A percentile compares a stretch with the other conserved stretches of the same genome.
phyloP scores from a whole-genome alignment of 352 stramenopile species.

The Pythium chondricola region DNA sequence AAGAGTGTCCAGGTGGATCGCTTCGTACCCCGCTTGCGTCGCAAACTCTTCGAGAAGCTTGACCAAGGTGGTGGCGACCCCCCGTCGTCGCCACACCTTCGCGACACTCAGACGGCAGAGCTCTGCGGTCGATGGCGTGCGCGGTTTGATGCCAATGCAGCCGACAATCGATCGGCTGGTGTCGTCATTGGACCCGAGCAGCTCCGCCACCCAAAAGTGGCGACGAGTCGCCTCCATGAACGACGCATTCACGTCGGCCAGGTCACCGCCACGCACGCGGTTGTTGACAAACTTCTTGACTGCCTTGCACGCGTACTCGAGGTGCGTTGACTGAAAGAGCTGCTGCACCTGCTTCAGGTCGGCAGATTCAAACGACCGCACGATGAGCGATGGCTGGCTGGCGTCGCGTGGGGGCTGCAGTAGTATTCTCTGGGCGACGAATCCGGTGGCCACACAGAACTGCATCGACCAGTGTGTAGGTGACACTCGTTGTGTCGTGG shows the following conservation, averaged over 20 bases:
- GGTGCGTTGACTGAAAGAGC: conserved; percentile 56
- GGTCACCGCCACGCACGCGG: conserved; percentile 41
- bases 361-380: conserved; percentile 44
- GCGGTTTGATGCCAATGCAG: conserved; percentile 51
- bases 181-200: conserved; percentile 2
- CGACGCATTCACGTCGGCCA: conserved; percentile 37
- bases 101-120: conserved; percentile 58
- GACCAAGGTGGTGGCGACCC: conserved; percentile 45
- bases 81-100: conserved; percentile 28
- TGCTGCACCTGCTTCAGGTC: conserved; percentile 39
- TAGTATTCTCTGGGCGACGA: conserved; percentile 12
- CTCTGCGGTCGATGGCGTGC: conserved; percentile 22
- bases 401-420: background rate
- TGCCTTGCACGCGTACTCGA: conserved; percentile 54
- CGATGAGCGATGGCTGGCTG: conserved; percentile 13
- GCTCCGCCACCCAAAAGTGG: conserved; percentile 69
- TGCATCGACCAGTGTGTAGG: conserved; percentile 24
- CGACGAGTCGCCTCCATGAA: conserved; percentile 27
- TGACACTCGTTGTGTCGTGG: conserved; percentile 21
- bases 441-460: conserved; percentile 10
- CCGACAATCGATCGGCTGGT: conserved; percentile 31
- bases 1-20: conserved; percentile 59
- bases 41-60: conserved; percentile 35
- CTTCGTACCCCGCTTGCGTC: conserved; percentile 16
- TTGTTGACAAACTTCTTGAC: conserved; percentile 67